A percentile compares a stretch with the other conserved stretches of the same genome.
phyloP scores from a whole-genome alignment of 495 filamentous ascomycete genomes.

The Filosporella fistucella region DNA sequence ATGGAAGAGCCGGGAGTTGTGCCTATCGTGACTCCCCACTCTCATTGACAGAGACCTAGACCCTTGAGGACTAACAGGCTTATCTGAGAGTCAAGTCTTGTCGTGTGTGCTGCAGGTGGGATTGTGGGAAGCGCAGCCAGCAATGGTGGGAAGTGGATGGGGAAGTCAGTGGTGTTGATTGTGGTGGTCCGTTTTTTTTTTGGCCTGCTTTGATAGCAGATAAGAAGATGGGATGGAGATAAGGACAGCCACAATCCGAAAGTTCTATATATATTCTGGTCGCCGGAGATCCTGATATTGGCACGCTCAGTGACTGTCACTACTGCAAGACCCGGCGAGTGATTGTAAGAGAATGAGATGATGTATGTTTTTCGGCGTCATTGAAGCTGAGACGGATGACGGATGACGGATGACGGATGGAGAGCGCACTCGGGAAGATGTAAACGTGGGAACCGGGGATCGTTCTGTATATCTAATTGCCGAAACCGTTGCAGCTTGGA shows the following conservation, averaged over 20 bases:
- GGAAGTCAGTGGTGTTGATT: not conserved
- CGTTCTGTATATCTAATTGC: too few relatives aligned
- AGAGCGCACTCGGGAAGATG: too few relatives aligned
- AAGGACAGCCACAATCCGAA: not conserved
- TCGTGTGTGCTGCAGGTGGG: too few relatives aligned
- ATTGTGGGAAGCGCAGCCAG: too few relatives aligned
- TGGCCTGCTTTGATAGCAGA: constrained; percentile 1
- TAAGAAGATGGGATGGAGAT: not conserved
- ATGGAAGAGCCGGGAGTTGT: constrained; percentile 1
- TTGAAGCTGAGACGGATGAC: too few relatives aligned
- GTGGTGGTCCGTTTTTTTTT: not conserved
- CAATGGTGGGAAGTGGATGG: constrained; percentile 9
- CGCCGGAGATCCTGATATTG: not conserved
- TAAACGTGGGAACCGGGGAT: too few relatives aligned
- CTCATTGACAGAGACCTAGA: constrained; percentile 10
- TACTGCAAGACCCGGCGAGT: constrained; percentile 20
- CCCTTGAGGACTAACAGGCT: constrained; percentile 5
- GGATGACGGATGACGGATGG: too few relatives aligned
- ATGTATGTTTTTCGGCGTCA: constrained; percentile 20
- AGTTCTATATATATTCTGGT: not conserved
- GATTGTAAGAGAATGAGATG: constrained; percentile 23
- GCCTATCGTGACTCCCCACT: constrained; percentile 25
- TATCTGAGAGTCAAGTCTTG: too few relatives aligned
- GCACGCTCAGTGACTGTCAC: constrained; percentile 17
- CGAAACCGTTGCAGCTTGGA: too few relatives aligned